Evolutionary conservation across 2,329 filamentous ascomycete species (phyloP).

Genomic region (Epichloe typhina): DNA sequence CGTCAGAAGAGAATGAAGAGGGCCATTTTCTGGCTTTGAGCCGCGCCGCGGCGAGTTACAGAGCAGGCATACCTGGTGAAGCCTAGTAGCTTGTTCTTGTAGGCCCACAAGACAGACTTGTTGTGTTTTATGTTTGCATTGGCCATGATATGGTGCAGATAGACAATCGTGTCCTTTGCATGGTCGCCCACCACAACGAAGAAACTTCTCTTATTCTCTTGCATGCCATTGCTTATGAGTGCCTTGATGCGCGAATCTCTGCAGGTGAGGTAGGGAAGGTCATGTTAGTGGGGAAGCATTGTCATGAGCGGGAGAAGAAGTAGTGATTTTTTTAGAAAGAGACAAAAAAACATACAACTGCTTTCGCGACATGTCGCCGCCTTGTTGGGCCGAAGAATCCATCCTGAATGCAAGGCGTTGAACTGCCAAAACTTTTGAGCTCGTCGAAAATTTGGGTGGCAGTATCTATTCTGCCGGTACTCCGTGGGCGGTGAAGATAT

Average conservation of each 20-base stretch:
- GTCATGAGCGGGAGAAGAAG: not conserved
- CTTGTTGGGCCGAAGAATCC: conserved; percentile 3
- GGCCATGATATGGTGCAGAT: conserved; percentile 84
- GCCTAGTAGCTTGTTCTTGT: conserved; percentile 92
- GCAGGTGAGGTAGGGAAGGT: not conserved
- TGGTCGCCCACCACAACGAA: conserved; percentile 89
- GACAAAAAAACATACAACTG: conserved; percentile 28
- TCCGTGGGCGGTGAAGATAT: conserved; percentile 18
- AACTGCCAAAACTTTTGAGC: not conserved
- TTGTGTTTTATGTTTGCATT: conserved; percentile 75
- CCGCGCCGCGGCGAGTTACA: not conserved
- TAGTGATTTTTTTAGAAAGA: not conserved
- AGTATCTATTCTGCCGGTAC: conserved; percentile 21
- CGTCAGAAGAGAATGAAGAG: not conserved
- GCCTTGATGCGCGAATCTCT: conserved; percentile 84
- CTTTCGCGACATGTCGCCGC: conserved; percentile 45
- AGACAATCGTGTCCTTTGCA: conserved; percentile 92
- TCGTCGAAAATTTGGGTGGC: conserved; percentile 23
- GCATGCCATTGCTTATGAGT: conserved; percentile 80
- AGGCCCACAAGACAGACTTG: conserved; percentile 95
- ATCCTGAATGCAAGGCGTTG: conserved; percentile 9
- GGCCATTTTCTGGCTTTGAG: not conserved
- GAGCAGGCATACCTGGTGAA: conserved; percentile 53
- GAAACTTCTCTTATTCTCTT: conserved; percentile 96
- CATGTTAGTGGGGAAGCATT: too few species aligned